Percentiles rank a stretch among this genome's conserved stretches.
Conservation (phyloP, 1,284 basidiomycete species). For the Cerioporus squamosus region DNA sequence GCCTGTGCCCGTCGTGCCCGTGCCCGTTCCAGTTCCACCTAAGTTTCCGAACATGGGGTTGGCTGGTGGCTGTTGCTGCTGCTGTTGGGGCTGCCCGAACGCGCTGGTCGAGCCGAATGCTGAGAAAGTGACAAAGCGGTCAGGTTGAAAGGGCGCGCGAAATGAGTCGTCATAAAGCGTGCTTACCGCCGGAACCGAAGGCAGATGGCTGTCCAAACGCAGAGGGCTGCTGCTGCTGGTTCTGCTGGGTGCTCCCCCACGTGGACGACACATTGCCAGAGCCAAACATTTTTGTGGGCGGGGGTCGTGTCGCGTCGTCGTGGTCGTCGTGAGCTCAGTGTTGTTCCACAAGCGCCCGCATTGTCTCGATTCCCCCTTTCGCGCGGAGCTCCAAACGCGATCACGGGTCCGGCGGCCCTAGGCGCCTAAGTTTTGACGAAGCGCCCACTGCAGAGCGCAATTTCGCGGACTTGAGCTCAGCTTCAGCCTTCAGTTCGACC, state of each 20-base stretch:
- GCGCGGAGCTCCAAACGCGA: slow-evolving; percentile 32
- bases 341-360: slow-evolving; percentile 18
- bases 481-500: not conserved
- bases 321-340: slow-evolving; percentile 28
- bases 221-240: slow-evolving; percentile 41
- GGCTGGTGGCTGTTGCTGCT: slow-evolving; percentile 60
- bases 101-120: slow-evolving; percentile 49
- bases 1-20: slow-evolving; percentile 44
- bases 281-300: slow-evolving; percentile 55
- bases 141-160: slow-evolving; percentile 34
- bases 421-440: slow-evolving; percentile 23
- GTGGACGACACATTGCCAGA: slow-evolving; percentile 54
- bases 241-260: slow-evolving; percentile 61
- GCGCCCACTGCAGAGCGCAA: slow-evolving; percentile 13
- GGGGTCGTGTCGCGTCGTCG: slow-evolving; percentile 27
- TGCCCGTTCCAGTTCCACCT: slow-evolving; percentile 39
- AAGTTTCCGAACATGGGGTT: slow-evolving; percentile 82
- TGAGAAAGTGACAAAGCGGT: slow-evolving; percentile 29
- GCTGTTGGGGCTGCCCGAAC: slow-evolving; percentile 54
- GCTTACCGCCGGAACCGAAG: slow-evolving; percentile 52
- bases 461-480: not conserved
- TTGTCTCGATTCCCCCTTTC: slow-evolving; percentile 19
- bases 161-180: slow-evolving; percentile 34
- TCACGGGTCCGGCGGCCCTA: slow-evolving; percentile 12
- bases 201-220: slow-evolving; percentile 53